A percentile compares a stretch with the other conserved stretches of the same genome.
Conservation (phyloP, 257 asterid genomes). For the Primulina huaijiensis region DNA sequence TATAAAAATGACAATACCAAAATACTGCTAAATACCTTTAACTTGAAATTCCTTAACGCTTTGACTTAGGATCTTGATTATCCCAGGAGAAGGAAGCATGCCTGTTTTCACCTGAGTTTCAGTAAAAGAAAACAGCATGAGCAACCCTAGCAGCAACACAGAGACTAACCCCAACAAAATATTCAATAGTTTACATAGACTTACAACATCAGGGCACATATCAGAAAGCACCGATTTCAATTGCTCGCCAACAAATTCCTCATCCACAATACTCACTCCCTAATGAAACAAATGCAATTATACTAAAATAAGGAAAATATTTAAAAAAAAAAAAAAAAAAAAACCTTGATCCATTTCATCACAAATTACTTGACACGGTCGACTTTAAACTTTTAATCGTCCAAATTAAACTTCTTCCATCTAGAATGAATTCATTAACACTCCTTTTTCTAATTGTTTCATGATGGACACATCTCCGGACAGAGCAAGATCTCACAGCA, state of each 20-base stretch:
- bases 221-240: slow-evolving; percentile 77
- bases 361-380: neutral
- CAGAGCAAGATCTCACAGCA: neutral
- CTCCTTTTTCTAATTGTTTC: neutral
- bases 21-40: slow-evolving; percentile 46
- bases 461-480: neutral
- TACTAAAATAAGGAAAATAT: neutral
- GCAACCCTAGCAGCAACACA: neutral
- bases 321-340: too few species aligned
- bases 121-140: slow-evolving; percentile 12
- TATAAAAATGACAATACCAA: neutral
- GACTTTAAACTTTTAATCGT: neutral
- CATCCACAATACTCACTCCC: slow-evolving; percentile 67
- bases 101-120: slow-evolving; percentile 91
- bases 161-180: neutral
- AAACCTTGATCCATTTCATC: neutral
- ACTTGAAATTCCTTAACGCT: slow-evolving; percentile 69
- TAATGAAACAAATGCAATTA: slow-evolving; percentile 33
- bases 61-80: slow-evolving; percentile 63
- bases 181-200: slow-evolving; percentile 24
- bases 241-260: slow-evolving; percentile 72
- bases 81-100: slow-evolving; percentile 86
- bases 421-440: neutral
- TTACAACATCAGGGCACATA: slow-evolving; percentile 92
- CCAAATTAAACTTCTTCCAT: neutral